Percentiles rank a stretch among this genome's conserved stretches.
Evolutionary conservation across 2,329 filamentous ascomycete species (phyloP).

Genomic region (Clarireedia hainanense): DNA sequence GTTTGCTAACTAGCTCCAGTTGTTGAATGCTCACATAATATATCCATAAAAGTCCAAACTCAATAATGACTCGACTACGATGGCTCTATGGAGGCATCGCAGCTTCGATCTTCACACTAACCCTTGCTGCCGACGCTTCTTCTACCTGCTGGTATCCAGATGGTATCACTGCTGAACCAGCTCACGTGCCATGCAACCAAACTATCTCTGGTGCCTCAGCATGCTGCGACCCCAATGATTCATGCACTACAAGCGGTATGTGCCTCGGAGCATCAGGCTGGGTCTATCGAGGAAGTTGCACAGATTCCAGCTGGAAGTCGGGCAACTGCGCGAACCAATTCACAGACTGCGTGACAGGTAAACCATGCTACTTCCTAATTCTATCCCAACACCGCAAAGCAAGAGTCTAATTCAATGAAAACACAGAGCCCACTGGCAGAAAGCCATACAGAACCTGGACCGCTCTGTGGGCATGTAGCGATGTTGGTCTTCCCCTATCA

Average conservation of each 20-base stretch:
- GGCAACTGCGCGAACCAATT: neutral
- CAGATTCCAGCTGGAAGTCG: neutral
- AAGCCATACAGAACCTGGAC: neutral
- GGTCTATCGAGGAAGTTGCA: neutral
- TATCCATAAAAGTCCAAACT: no score
- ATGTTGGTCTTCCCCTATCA: neutral
- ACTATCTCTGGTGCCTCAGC: constrained; percentile 3
- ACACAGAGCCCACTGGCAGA: neutral
- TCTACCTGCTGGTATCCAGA: constrained; percentile 12
- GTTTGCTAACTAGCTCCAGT: no score
- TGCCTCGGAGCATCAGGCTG: neutral
- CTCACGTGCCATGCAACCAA: constrained; percentile 14
- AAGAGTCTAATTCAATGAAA: no score
- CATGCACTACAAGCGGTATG: neutral
- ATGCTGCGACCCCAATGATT: neutral
- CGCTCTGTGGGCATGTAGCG: neutral
- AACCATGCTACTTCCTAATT: neutral
- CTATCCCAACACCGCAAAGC: neutral
- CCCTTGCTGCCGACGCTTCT: neutral
- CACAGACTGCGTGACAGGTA: neutral
- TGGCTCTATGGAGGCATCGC: neutral
- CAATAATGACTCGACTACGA: no score
- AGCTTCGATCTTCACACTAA: neutral
- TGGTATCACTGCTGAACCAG: constrained; percentile 11
- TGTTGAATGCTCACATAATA: no score